Evolutionary conservation across 2,329 filamentous ascomycete species (phyloP).

Genomic region (Ophiocordyceps sinensis): DNA sequence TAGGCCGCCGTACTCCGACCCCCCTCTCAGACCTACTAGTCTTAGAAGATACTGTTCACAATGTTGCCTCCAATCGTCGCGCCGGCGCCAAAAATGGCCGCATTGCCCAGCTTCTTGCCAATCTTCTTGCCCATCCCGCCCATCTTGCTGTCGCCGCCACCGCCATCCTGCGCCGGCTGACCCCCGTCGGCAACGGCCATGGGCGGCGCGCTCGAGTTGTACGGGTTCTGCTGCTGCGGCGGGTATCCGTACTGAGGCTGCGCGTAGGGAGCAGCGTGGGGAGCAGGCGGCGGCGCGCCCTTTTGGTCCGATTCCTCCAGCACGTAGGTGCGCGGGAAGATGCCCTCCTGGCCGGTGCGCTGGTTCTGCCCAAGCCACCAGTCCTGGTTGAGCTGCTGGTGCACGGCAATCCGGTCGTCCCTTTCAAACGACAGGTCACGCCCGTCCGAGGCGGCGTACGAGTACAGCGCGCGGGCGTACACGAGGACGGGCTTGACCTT

Average conservation of each 20-base stretch:
- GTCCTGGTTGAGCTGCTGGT: slow-evolving; percentile 90
- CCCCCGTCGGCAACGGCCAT: slow-evolving; percentile 55
- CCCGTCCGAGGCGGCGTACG: slow-evolving; percentile 63
- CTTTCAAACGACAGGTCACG: slow-evolving; percentile 72
- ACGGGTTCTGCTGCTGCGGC: slow-evolving; percentile 41
- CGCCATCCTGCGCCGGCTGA: slow-evolving; percentile 22
- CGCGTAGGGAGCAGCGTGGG: slow-evolving; percentile 11
- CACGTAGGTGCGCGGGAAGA: slow-evolving; percentile 91
- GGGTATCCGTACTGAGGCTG: slow-evolving; percentile 25
- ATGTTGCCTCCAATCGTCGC: slow-evolving; percentile 82
- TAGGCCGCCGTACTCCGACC: no score
- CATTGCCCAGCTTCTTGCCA: slow-evolving; percentile 75
- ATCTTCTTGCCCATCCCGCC: slow-evolving; percentile 81
- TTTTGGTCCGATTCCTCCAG: slow-evolving; percentile 49
- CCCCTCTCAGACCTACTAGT: no score
- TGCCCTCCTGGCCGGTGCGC: slow-evolving; percentile 72
- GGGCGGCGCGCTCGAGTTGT: slow-evolving; percentile 56
- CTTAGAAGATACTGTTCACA: slow-evolving; percentile 78
- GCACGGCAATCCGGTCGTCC: slow-evolving; percentile 66
- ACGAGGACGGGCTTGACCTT: slow-evolving; percentile 45
- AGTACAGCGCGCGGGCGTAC: slow-evolving; percentile 69
- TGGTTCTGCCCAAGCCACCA: slow-evolving; percentile 91
- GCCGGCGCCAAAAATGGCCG: slow-evolving; percentile 82
- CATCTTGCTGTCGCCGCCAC: slow-evolving; percentile 40
- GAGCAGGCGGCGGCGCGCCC: neutral